These are phyloP conservation scores for Canna indica DNA, from an alignment of 176 grass and related monocot species.

Conservation along the genomic window DNA sequence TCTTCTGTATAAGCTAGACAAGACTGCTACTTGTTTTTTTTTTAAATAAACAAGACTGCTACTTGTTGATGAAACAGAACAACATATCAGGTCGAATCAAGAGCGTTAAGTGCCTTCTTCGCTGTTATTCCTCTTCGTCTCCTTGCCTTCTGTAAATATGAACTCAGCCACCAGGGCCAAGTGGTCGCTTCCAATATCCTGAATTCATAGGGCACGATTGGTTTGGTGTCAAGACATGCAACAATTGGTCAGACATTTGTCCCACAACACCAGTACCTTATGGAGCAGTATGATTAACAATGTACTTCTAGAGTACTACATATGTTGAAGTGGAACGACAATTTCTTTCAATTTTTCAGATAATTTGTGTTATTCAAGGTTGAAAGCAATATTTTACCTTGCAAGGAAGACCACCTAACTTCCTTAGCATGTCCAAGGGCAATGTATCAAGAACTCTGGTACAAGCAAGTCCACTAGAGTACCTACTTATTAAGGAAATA, in stretches of 20 bases:
- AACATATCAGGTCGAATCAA: constrained; percentile 3
- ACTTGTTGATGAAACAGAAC: no score
- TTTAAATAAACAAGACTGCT: no score
- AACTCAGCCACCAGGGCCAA: constrained; percentile 76
- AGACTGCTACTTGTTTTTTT: no score
- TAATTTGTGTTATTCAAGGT: no score
- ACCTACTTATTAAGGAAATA: constrained; percentile 38
- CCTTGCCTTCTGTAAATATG: constrained; percentile 27
- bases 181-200: constrained; percentile 88
- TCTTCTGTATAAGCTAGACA: no score
- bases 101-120: background rate
- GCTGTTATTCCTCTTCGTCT: constrained; percentile 1
- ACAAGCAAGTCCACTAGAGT: constrained; percentile 61
- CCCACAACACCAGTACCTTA: background rate
- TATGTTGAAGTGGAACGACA: background rate
- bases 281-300: background rate
- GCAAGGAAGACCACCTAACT: constrained; percentile 54
- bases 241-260: background rate
- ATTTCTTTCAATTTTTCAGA: no score
- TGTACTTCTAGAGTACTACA: background rate
- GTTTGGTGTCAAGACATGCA: background rate
- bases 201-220: background rate
- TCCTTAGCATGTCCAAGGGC: constrained; percentile 40
- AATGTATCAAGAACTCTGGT: constrained; percentile 67
- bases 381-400: constrained; percentile 36